Evolutionary conservation across 805 yeast species (phyloP).

Genomic region (Myxozyma udenii): DNA sequence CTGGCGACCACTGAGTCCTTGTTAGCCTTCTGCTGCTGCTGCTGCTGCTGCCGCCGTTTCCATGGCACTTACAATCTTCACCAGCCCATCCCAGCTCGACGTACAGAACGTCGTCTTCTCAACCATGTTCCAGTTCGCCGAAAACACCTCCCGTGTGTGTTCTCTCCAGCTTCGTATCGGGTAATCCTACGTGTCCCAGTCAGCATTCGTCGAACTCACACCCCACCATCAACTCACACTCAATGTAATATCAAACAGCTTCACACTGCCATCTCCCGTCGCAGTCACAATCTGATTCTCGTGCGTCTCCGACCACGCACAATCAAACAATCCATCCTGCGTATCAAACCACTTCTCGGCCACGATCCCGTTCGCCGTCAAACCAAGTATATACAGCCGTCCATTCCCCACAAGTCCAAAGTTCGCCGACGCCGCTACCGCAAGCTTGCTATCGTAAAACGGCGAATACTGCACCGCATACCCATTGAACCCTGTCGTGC

Average conservation of each 20-base stretch:
- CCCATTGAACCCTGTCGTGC: constrained; percentile 69
- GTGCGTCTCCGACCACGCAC: constrained; percentile 86
- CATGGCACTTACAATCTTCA: constrained; percentile 48
- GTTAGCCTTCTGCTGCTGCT: not conserved
- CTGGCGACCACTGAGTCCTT: constrained; percentile 56
- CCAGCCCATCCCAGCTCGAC: constrained; percentile 89
- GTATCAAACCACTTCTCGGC: constrained; percentile 60
- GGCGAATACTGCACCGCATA: constrained; percentile 88
- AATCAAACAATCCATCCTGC: constrained; percentile 86
- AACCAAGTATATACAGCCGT: constrained; percentile 64
- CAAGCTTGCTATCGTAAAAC: constrained; percentile 81
- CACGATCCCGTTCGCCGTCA: constrained; percentile 60
- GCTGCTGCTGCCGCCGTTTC: not conserved
- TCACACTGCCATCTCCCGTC: constrained; percentile 86
- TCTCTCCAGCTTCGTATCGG: constrained; percentile 76
- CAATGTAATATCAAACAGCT: constrained; percentile 68
- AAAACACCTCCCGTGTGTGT: constrained; percentile 72
- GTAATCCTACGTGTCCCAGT: constrained; percentile 42
- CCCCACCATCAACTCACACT: constrained; percentile 6
- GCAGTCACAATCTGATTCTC: constrained; percentile 82
- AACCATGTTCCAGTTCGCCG: constrained; percentile 69
- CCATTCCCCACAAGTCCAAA: constrained; percentile 96
- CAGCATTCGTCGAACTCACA: not conserved
- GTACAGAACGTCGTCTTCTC: constrained; percentile 68
- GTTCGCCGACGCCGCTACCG: constrained; percentile 88